A percentile compares a stretch with the other conserved stretches of the same genome.
These are phyloP conservation scores for Rhizoctonia solani DNA, from an alignment of 1,284 basidiomycete genomes.

Conservation along the genomic window DNA sequence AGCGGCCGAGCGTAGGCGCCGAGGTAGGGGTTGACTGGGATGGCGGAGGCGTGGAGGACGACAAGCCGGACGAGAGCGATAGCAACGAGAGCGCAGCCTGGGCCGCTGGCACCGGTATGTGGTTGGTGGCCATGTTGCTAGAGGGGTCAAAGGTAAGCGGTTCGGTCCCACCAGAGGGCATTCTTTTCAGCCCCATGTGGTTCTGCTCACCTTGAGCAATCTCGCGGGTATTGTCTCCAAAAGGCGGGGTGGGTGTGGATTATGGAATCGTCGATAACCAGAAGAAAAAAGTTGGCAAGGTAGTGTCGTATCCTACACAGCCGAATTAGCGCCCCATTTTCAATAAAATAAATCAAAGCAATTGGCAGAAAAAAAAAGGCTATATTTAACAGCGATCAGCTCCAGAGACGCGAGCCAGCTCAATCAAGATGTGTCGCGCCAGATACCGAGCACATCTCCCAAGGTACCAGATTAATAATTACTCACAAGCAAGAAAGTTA, in stretches of 20 bases:
- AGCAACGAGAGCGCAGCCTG: constrained; percentile 25
- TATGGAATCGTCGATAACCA: too few relatives aligned
- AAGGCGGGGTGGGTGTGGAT: too few relatives aligned
- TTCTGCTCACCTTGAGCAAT: too few relatives aligned
- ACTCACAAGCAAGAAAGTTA: background rate
- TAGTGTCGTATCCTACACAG: too few relatives aligned
- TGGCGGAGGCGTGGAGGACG: background rate
- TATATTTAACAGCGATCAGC: background rate
- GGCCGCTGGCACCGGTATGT: constrained; percentile 19
- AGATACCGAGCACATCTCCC: background rate
- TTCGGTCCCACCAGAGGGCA: too few relatives aligned
- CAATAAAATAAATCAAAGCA: background rate
- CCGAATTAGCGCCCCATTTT: too few relatives aligned
- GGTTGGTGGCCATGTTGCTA: background rate
- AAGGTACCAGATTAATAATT: too few relatives aligned
- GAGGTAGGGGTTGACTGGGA: background rate
- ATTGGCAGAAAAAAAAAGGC: background rate
- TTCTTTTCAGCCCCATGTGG: too few relatives aligned
- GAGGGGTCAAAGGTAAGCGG: too few relatives aligned
- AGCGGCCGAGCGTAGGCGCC: constrained; percentile 9
- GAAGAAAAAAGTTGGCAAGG: too few relatives aligned
- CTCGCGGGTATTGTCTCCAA: too few relatives aligned
- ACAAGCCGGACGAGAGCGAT: background rate
- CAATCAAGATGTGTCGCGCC: constrained; percentile 21
- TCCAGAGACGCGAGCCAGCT: constrained; percentile 22